A percentile compares a stretch with the other conserved stretches of the same genome.
Evolutionary conservation across 352 stramenopile species (phyloP).

Genomic region (Peronospora tabacina): DNA sequence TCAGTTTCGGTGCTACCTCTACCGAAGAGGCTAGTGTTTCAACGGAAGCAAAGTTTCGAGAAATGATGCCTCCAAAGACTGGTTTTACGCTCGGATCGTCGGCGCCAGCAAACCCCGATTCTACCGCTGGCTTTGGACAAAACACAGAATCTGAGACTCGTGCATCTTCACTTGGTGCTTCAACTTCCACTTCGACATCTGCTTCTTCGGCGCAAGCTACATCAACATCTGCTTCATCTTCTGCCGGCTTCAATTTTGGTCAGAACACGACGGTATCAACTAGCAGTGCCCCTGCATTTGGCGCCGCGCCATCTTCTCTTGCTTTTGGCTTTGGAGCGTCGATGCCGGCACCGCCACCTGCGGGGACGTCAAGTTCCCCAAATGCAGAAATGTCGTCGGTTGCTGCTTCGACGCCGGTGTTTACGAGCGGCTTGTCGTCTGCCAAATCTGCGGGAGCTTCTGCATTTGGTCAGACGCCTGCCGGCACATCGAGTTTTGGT

Average conservation of each 20-base stretch:
- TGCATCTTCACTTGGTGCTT: constrained; percentile 21
- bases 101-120: constrained; percentile 13
- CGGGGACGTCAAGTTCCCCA: constrained; percentile 8
- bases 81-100: constrained; percentile 41
- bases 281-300: constrained; percentile 25
- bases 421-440: constrained; percentile 35
- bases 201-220: constrained; percentile 13
- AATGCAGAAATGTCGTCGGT: constrained; percentile 6
- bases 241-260: constrained; percentile 25
- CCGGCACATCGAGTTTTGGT: constrained; percentile 36
- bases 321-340: constrained; percentile 18
- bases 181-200: constrained; percentile 10
- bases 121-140: constrained; percentile 24
- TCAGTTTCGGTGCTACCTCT: constrained; percentile 16
- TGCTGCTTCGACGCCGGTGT: constrained; percentile 20
- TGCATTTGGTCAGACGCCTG: constrained; percentile 25
- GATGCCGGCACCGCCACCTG: constrained; percentile 3
- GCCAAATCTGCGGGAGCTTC: constrained; percentile 14
- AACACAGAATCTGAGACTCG: constrained; percentile 18
- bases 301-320: constrained; percentile 10
- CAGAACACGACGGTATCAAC: constrained; percentile 13
- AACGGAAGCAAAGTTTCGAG: constrained; percentile 12
- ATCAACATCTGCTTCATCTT: constrained; percentile 9
- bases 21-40: constrained; percentile 15
- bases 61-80: constrained; percentile 18